A percentile compares a stretch with the other conserved stretches of the same genome.
Conservation (phyloP, 805 yeast species). For the Saccharomycopsis schoenii region DNA sequence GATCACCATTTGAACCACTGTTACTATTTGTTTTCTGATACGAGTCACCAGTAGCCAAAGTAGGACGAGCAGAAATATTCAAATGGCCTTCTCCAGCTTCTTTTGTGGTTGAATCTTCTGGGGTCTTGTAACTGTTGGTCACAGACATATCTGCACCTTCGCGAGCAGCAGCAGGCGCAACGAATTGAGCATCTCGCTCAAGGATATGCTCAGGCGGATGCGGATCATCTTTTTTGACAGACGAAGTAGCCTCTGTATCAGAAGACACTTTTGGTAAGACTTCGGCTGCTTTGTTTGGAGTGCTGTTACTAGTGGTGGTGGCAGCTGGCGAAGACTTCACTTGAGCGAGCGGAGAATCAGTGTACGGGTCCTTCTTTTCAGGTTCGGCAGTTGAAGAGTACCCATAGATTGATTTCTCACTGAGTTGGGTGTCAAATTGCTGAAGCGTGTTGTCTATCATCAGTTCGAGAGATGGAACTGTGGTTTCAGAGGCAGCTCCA, state of each 20-base stretch:
- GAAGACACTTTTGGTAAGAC: background rate
- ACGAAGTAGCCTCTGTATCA: background rate
- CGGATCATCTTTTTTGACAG: conserved; percentile 10
- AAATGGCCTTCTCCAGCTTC: background rate
- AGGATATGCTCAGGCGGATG: conserved; percentile 28
- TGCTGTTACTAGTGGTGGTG: background rate
- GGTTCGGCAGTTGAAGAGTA: conserved; percentile 1
- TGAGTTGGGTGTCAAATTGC: conserved; percentile 10
- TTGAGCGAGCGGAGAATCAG: background rate
- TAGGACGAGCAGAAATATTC: conserved; percentile 31
- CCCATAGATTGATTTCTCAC: conserved; percentile 14
- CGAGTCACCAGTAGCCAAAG: conserved; percentile 70
- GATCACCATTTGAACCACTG: background rate
- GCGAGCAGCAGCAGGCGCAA: conserved; percentile 37
- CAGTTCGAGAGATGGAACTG: conserved; percentile 15
- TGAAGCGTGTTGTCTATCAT: conserved; percentile 15
- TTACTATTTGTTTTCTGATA: conserved; percentile 41
- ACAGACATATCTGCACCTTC: conserved; percentile 26
- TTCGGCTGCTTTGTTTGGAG: background rate
- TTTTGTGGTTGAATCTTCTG: background rate
- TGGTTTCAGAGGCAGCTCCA: background rate
- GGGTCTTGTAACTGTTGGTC: conserved; percentile 13
- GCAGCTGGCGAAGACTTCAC: background rate
- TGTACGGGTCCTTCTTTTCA: background rate
- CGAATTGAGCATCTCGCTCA: conserved; percentile 30